phyloP scores from a whole-genome alignment of 768 basidiomycete genomes.

The Rossbeevera mucosa region DNA sequence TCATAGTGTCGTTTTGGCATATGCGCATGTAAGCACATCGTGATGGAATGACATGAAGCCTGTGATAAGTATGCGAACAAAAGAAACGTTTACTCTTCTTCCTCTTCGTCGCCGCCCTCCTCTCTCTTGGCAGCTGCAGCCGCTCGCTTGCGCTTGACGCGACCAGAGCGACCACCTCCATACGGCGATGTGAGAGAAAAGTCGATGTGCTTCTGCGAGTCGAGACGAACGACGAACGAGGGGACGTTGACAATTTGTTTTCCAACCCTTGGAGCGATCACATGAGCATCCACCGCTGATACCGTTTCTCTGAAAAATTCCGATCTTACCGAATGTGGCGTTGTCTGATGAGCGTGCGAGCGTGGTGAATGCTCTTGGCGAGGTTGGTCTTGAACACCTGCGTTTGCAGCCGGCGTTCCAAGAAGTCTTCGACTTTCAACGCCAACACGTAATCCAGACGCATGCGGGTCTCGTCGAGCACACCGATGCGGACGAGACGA shows the following conservation, averaged over 20 bases:
- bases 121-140: constrained; percentile 89
- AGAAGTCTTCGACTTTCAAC: constrained; percentile 98
- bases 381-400: constrained; percentile 99
- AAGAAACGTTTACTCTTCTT: constrained; percentile 63
- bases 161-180: constrained; percentile 90
- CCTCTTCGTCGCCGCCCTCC: constrained; percentile 85
- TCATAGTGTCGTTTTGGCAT: constrained; percentile 27
- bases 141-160: constrained; percentile 98
- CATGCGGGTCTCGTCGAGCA: constrained; percentile 98
- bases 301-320: neutral
- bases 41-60: constrained; percentile 24
- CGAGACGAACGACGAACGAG: constrained; percentile 97
- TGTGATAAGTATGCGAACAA: constrained; percentile 24
- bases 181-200: constrained; percentile 96
- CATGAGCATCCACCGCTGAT: neutral
- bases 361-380: constrained; percentile 98
- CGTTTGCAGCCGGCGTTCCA: constrained; percentile 97
- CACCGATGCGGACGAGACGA: constrained; percentile 98
- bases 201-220: constrained; percentile 99
- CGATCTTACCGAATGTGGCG: constrained; percentile 92
- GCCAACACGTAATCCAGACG: constrained; percentile 99
- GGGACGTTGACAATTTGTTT: constrained; percentile 99
- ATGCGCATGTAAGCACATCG: constrained; percentile 30
- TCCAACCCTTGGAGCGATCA: constrained; percentile 64
- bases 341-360: constrained; percentile 96